A percentile compares a stretch with the other conserved stretches of the same genome.
These are phyloP conservation scores for Potentilla sterilis DNA, from an alignment of 306 rosid genomes.

Conservation along the genomic window DNA sequence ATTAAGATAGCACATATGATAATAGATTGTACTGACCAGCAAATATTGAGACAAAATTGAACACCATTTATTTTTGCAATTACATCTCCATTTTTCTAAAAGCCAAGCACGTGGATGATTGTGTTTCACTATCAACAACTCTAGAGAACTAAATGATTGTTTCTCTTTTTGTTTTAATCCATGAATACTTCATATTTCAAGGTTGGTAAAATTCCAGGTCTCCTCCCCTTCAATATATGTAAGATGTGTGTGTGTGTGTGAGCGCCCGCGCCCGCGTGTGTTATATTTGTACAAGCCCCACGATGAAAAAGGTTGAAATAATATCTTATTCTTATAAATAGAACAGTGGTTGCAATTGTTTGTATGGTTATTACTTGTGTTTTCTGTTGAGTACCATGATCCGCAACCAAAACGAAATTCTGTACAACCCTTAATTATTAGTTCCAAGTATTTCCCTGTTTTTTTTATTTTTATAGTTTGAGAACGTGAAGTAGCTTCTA, in stretches of 20 bases:
- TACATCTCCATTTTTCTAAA: background rate
- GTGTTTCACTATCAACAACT: background rate
- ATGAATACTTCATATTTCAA: background rate
- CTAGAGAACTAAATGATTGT: background rate
- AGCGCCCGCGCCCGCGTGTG: too few species aligned
- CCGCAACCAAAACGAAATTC: background rate
- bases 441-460: slow-evolving; percentile 7
- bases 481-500: background rate
- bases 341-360: background rate
- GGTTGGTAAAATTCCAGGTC: background rate
- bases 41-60: background rate
- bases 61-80: background rate
- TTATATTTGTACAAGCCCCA: background rate
- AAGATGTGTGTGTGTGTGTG: too few species aligned
- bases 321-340: background rate
- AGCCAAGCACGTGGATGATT: background rate
- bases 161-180: background rate
- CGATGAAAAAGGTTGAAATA: background rate
- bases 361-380: background rate
- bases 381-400: background rate
- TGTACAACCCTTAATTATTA: slow-evolving; percentile 5
- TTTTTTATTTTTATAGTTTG: slow-evolving; percentile 18
- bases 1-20: background rate
- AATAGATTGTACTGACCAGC: background rate
- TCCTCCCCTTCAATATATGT: too few species aligned